Percentiles rank a stretch among this genome's conserved stretches.
These are phyloP conservation scores for Lavandula angustifolia DNA, from an alignment of 257 asterid species.

Conservation along the genomic window DNA sequence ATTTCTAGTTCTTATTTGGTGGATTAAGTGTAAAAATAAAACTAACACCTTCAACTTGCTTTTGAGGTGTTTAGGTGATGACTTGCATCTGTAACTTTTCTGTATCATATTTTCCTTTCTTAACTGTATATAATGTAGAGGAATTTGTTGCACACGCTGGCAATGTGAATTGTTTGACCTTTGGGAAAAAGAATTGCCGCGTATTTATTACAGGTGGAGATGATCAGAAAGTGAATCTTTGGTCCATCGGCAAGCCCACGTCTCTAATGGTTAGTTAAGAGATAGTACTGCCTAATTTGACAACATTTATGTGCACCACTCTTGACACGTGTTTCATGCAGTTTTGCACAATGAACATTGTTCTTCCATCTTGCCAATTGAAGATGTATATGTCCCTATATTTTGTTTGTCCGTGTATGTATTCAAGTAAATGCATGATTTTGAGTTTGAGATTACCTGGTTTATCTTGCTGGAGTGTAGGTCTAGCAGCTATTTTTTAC, in stretches of 20 bases:
- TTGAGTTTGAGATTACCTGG: neutral
- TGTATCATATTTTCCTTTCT: conserved; percentile 43
- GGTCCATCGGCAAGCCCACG: conserved; percentile 94
- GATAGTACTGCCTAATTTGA: neutral
- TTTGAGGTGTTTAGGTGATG: conserved; percentile 6
- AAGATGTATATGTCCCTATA: conserved; percentile 1
- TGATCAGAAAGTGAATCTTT: conserved; percentile 93
- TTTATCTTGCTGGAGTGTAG: neutral
- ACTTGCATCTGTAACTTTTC: conserved; percentile 14
- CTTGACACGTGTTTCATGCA: conserved; percentile 24
- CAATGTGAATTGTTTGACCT: conserved; percentile 89
- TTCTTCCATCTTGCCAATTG: neutral
- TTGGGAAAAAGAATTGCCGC: conserved; percentile 87
- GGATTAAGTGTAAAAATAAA: conserved; percentile 2
- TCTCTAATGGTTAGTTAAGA: conserved; percentile 62
- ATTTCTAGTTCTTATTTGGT: conserved; percentile 1
- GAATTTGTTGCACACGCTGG: conserved; percentile 99
- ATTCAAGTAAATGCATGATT: conserved; percentile 20
- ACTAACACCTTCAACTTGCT: conserved; percentile 13
- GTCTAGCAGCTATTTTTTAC: neutral
- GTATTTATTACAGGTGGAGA: conserved; percentile 94
- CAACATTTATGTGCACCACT: neutral
- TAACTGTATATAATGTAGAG: conserved; percentile 69
- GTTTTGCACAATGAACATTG: conserved; percentile 13
- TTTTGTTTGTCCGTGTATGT: conserved; percentile 8